Conservation (phyloP, 257 asterid genomes). For the Rhazya stricta region DNA sequence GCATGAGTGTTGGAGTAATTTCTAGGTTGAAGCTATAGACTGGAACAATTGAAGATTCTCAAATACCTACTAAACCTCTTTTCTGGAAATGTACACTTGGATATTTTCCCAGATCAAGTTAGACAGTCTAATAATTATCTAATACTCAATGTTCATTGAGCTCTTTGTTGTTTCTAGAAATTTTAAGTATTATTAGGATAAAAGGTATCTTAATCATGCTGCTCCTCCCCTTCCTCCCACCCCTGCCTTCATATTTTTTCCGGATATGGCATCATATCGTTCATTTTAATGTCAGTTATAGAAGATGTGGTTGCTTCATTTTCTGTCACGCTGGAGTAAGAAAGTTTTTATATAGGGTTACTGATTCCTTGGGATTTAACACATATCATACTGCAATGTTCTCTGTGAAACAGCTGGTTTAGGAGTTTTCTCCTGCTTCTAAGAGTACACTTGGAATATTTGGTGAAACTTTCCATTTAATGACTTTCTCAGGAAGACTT, state of each 20-base stretch:
- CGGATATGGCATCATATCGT: background rate
- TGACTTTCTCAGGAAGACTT: background rate
- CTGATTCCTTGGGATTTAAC: background rate
- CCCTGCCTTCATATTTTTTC: too few species aligned
- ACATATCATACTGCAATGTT: too few species aligned
- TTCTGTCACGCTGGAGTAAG: background rate
- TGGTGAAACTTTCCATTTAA: background rate
- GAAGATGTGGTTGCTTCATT: background rate
- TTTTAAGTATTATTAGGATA: background rate
- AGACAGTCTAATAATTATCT: background rate
- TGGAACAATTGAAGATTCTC: background rate
- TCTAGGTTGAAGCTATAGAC: background rate
- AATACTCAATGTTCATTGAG: background rate
- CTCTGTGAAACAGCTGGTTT: background rate
- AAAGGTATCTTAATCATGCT: too few species aligned
- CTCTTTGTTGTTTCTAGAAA: background rate
- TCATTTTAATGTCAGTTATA: background rate
- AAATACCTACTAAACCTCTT: background rate
- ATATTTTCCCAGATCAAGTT: background rate
- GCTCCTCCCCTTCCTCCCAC: too few species aligned
- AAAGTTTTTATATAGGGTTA: too few species aligned
- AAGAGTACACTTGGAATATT: background rate
- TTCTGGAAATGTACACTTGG: background rate
- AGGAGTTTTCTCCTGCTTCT: background rate
- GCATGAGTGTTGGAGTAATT: background rate